These are phyloP conservation scores for Hyaloscypha finlandica DNA, from an alignment of 495 filamentous ascomycete genomes.

Conservation along the genomic window DNA sequence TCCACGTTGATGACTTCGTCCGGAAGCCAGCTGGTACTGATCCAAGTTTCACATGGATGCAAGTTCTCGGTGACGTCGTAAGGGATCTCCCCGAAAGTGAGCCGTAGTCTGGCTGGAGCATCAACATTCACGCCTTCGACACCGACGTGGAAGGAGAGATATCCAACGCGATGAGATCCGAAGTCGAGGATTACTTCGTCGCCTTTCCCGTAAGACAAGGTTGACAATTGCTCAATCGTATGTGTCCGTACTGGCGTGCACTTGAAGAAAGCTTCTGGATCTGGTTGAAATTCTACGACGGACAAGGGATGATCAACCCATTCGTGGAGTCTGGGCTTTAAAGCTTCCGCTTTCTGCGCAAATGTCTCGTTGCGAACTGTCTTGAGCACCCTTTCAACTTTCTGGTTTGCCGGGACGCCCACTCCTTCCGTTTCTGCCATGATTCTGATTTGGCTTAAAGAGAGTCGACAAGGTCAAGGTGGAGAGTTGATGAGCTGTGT, in stretches of 20 bases:
- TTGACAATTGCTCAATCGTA: slow-evolving; percentile 24
- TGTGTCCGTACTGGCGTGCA: slow-evolving; percentile 20
- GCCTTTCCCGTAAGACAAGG: slow-evolving; percentile 28
- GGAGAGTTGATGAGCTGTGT: not conserved
- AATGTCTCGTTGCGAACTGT: slow-evolving; percentile 20
- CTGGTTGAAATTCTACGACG: slow-evolving; percentile 30
- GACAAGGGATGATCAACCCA: slow-evolving; percentile 29
- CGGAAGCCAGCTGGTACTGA: slow-evolving; percentile 36
- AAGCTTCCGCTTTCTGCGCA: slow-evolving; percentile 9
- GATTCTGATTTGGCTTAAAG: not conserved
- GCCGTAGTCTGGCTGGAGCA: slow-evolving; percentile 32
- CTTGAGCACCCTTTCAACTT: slow-evolving; percentile 7
- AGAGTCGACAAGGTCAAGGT: not conserved
- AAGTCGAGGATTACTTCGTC: slow-evolving; percentile 36
- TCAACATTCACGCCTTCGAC: slow-evolving; percentile 34
- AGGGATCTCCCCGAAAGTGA: slow-evolving; percentile 36
- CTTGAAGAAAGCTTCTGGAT: slow-evolving; percentile 24
- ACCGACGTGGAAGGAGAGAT: slow-evolving; percentile 35
- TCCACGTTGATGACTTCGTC: slow-evolving; percentile 36
- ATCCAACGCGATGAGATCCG: slow-evolving; percentile 34
- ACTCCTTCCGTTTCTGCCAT: not conserved
- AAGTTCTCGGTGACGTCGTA: slow-evolving; percentile 33
- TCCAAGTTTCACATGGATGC: slow-evolving; percentile 32
- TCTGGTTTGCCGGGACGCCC: slow-evolving; percentile 19
- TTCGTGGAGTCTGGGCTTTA: slow-evolving; percentile 24